Evolutionary conservation across 2,329 filamentous ascomycete genomes (phyloP), one percentile per base, ranked within the genome.

Genomic region (Penicillium janthinellum): DNA sequence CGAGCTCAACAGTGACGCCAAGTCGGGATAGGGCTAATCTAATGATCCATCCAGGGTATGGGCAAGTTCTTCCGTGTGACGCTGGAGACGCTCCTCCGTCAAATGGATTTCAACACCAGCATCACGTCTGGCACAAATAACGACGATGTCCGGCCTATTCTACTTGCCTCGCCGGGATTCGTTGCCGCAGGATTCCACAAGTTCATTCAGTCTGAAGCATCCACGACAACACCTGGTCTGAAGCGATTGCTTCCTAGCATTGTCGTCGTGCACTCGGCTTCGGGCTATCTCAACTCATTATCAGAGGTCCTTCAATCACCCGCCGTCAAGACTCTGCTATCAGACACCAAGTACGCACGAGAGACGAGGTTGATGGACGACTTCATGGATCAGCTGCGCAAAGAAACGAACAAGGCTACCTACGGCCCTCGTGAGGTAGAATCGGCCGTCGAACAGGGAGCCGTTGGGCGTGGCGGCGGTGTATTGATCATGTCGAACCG

Each of bases 91-190:
- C 82, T 98, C 12, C 79, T 90, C 2, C 86, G 91, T 28, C 88
- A 91, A 59, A 84, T 96, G 70, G 91, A 96, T 72, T 89, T 96
- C 63, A 77, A 79, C 56, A 71, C 75, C 49, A 75, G 75, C 59
- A 65, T 73, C 41, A 77, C 74, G 14, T 75, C 77, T 10, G 70
- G 73, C 25, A 71, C 70, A 20, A 73, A 66, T 57, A 75, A 71
- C 54, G 76, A 77, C 53, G 56, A 69, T 35, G 70, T 76, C 5
- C 73, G 72, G 22, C 92, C 93, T 0, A 79, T 98, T 12, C 81
- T 99, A 20, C 82, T 99, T 2, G 95, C 94, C 1, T 93, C 90
- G 61, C 94, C 95, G 0, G 95, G 94, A 0, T 99, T 96, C 74
- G 87, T 91, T 6, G 94, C 94, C 0, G 80, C 84, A 2, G 88